phyloP scores from a whole-genome alignment of 306 rosid genomes.

The Begonia peltatifolia region DNA sequence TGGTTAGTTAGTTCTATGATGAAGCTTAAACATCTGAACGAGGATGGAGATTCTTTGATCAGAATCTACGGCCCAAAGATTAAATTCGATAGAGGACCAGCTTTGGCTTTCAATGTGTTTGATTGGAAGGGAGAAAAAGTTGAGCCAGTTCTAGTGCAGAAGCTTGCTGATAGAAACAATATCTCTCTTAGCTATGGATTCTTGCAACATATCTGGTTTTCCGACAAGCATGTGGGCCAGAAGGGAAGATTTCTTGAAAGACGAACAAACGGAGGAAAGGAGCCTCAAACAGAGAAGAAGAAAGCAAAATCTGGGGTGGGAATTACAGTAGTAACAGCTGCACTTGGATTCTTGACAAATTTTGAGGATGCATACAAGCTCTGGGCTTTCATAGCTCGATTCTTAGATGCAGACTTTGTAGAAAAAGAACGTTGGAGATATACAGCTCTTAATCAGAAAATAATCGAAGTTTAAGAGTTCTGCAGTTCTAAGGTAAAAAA shows the following conservation, averaged over 20 bases:
- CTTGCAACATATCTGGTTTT: constrained; percentile 52
- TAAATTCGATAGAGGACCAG: constrained; percentile 74
- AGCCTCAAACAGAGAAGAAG: constrained; percentile 10
- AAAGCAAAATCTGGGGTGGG: constrained; percentile 33
- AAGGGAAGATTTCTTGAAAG: constrained; percentile 38
- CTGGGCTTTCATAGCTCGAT: constrained; percentile 83
- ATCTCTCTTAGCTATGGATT: constrained; percentile 72
- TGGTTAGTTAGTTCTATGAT: constrained; percentile 71
- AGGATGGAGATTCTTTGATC: constrained; percentile 40
- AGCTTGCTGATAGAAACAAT: constrained; percentile 73
- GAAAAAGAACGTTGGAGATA: constrained; percentile 83
- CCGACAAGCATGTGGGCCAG: constrained; percentile 56
- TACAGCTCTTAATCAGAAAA: constrained; percentile 68
- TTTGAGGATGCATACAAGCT: constrained; percentile 82
- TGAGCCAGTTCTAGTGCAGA: constrained; percentile 82
- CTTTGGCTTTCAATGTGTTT: constrained; percentile 74
- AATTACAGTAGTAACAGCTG: constrained; percentile 74
- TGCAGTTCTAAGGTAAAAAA: too few relatives aligned
- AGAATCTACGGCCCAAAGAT: constrained; percentile 78
- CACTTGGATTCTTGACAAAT: constrained; percentile 78
- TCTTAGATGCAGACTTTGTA: constrained; percentile 52
- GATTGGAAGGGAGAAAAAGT: constrained; percentile 93
- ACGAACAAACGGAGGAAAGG: constrained; percentile 15
- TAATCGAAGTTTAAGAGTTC: constrained; percentile 38
- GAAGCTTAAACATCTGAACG: constrained; percentile 78